Conservation (phyloP, 208 protist species). For the Wallacemonas rigidus region DNA sequence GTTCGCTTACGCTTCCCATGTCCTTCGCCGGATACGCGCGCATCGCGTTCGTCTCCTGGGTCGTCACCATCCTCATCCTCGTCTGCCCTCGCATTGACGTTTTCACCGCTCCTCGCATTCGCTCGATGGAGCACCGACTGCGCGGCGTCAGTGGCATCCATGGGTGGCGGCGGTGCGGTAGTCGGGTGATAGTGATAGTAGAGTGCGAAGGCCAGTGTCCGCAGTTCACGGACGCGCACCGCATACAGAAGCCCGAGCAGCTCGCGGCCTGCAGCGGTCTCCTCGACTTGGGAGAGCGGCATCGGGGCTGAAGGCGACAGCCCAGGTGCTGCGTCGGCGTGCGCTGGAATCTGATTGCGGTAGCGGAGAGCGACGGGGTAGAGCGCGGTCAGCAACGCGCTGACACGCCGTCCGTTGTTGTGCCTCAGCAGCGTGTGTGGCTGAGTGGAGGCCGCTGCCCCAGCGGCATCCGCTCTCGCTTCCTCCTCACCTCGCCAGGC, state of each 20-base stretch:
- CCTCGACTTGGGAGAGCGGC: background rate
- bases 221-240: constrained; percentile 35
- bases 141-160: background rate
- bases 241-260: constrained; percentile 31
- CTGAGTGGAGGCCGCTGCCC: background rate
- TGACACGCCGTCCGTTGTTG: constrained; percentile 34
- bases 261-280: constrained; percentile 9
- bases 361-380: background rate
- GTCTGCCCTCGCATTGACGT: no score
- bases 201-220: constrained; percentile 20
- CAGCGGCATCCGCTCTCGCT: background rate
- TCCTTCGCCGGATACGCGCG: no score
- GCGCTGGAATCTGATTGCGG: background rate
- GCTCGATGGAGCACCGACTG: no score
- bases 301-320: background rate
- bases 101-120: no score
- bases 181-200: constrained; percentile 16
- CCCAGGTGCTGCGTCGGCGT: no score
- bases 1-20: no score
- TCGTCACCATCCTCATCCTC: no score
- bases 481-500: constrained; percentile 3
- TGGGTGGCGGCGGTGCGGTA: background rate
- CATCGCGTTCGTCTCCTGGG: no score
- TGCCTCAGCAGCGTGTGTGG: constrained; percentile 22
- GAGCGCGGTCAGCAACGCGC: constrained; percentile 19